Evolutionary conservation across 164 flowering plant species (phyloP), one percentile per base, ranked within the genome.

Genomic region (Stephania yunnanensis): DNA sequence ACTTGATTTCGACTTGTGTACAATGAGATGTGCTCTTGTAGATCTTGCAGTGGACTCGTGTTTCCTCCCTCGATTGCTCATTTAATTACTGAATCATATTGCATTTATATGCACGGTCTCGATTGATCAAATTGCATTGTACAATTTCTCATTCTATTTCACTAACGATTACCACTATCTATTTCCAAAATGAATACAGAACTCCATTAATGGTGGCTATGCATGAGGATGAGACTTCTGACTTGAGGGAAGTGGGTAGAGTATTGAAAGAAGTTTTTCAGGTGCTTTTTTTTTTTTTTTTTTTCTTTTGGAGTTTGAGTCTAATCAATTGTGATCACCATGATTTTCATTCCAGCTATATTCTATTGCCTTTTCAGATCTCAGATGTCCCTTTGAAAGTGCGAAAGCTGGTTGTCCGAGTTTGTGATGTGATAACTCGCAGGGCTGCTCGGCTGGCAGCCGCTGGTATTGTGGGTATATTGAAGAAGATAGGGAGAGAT

Each of bases 401-500:
- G 12, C 81, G 98, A 31, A 92, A 82, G 79, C 85, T 95, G 22
- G 79, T 95, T 11, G 93, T 95, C 12, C 91, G 87, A 73, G 84
- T 90, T 68, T 93, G 97, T 68, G 97, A 93, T 69, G 84, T 87
- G 29, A 94, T 95, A 36, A 88, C 97, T 5, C 86, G 90, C 11
- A 84, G 97, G 76, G 97, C 97, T 70, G 99, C 97, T 29, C 82
- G 97, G 44, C 76, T 93, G 73, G 97, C 90, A 52, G 99, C 99
- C 55, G 99, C 99, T 6, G 99, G 97, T n/a, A 88, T 95, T 73
- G 97, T 88, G 29, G 99, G 97, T 20, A 90, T 95, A 73, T 79
- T 93, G 81, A 95, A 93, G 86, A 95, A 95, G 86, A 89, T 91
- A 19, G 97, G 99, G 6, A 84, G 98, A 74, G 99, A 95, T 78